Evolutionary conservation across 495 filamentous ascomycete genomes (phyloP).

Genomic region (Cudoniella acicularis): DNA sequence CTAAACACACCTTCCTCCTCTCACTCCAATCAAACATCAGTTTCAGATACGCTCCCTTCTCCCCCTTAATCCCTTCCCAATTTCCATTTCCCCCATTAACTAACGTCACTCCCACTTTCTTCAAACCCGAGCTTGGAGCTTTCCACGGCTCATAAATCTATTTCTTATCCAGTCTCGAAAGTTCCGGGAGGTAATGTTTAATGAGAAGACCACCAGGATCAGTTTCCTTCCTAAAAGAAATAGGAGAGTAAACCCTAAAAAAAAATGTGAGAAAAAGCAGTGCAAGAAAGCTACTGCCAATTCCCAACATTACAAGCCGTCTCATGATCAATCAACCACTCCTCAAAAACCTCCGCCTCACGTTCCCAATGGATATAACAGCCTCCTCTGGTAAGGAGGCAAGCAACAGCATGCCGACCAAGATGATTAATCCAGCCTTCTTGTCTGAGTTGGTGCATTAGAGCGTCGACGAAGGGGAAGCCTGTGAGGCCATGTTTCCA

Average conservation of each 20-base stretch:
- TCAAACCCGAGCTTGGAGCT: conserved; percentile 57
- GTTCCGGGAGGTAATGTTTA: conserved; percentile 57
- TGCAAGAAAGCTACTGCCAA: conserved; percentile 74
- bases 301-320: conserved; percentile 65
- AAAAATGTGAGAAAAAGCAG: conserved; percentile 65
- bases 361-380: conserved; percentile 73
- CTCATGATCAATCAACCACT: conserved; percentile 69
- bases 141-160: conserved; percentile 76
- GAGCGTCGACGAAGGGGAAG: conserved; percentile 70
- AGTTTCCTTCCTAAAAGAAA: conserved; percentile 65
- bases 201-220: conserved; percentile 61
- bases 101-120: conserved; percentile 49
- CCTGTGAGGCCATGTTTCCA: conserved; percentile 64
- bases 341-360: conserved; percentile 70
- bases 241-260: conserved; percentile 61
- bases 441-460: conserved; percentile 65
- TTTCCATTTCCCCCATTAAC: too few relatives aligned
- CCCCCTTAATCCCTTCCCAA: too few relatives aligned
- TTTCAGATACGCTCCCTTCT: too few relatives aligned
- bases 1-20: too few relatives aligned
- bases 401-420: conserved; percentile 67
- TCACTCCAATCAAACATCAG: too few relatives aligned
- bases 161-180: conserved; percentile 54
- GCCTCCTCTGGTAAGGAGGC: conserved; percentile 67
- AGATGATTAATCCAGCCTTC: conserved; percentile 77